These are phyloP conservation scores for Globisporangium recalcitrans DNA, from an alignment of 352 stramenopile genomes.

Conservation along the genomic window DNA sequence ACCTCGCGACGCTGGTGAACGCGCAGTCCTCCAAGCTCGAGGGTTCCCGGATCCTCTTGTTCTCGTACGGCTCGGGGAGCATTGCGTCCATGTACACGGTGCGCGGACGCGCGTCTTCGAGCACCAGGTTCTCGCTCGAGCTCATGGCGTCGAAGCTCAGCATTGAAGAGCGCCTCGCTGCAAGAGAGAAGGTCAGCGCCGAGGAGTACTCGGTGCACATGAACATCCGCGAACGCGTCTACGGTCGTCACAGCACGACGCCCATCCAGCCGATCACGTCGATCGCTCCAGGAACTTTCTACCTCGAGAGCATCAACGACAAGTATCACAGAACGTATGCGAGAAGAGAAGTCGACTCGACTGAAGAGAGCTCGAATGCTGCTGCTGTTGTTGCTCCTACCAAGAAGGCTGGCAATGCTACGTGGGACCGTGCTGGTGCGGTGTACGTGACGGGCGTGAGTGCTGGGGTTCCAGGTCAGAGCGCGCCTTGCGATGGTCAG, in stretches of 20 bases:
- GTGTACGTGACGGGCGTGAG: constrained; percentile 91
- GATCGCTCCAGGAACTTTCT: constrained; percentile 86
- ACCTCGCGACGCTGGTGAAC: constrained; percentile 90
- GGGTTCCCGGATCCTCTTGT: constrained; percentile 87
- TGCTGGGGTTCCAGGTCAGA: constrained; percentile 83
- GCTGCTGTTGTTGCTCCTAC: constrained; percentile 9
- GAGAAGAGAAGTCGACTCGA: constrained; percentile 23
- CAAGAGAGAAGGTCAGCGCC: constrained; percentile 78
- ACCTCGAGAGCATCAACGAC: constrained; percentile 88
- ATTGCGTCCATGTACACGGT: constrained; percentile 95
- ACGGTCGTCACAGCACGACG: constrained; percentile 62
- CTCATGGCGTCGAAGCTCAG: constrained; percentile 85
- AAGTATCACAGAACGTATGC: constrained; percentile 88
- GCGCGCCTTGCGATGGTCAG: constrained; percentile 60
- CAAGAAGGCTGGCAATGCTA: constrained; percentile 34
- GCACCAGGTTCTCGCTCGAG: constrained; percentile 77
- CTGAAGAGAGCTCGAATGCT: constrained; percentile 19
- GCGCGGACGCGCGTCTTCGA: constrained; percentile 22
- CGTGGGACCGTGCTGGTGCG: constrained; percentile 46
- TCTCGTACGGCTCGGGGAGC: constrained; percentile 96
- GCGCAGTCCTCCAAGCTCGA: constrained; percentile 38
- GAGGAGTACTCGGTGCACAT: constrained; percentile 91
- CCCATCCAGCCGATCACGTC: constrained; percentile 59
- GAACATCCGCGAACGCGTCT: constrained; percentile 84
- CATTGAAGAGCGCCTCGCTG: constrained; percentile 72